Conservation (phyloP, 805 yeast species). For the Lipomyces mesembrius region DNA sequence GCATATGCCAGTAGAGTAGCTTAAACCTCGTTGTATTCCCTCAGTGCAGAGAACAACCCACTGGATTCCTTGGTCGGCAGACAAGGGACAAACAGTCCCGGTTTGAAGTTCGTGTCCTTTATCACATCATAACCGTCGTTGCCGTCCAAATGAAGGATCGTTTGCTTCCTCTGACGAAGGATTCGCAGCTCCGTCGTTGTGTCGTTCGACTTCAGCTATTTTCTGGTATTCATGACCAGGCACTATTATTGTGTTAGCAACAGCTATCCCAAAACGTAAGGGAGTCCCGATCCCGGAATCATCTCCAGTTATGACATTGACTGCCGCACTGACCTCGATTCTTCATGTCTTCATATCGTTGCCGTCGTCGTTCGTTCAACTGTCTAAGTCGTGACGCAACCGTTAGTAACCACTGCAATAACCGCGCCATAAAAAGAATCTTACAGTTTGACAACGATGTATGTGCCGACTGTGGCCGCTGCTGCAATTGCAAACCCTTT, state of each 20-base stretch:
- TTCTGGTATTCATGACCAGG: constrained; percentile 28
- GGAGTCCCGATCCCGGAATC: too few relatives aligned
- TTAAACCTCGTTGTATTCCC: neutral
- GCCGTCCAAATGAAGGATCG: constrained; percentile 32
- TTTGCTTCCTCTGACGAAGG: constrained; percentile 35
- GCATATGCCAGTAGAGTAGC: neutral
- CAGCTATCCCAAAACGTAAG: neutral
- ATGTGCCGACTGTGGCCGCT: constrained; percentile 20
- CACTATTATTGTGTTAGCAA: neutral
- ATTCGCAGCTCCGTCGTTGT: constrained; percentile 33
- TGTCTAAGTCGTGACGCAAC: constrained; percentile 4
- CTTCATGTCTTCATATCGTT: constrained; percentile 15
- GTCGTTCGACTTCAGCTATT: constrained; percentile 34
- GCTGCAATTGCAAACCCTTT: constrained; percentile 8
- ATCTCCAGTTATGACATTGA: too few relatives aligned
- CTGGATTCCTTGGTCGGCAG: neutral
- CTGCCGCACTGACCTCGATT: neutral
- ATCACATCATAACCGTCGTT: constrained; percentile 13
- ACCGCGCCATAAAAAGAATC: neutral
- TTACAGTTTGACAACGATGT: constrained; percentile 23
- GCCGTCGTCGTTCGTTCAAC: constrained; percentile 23
- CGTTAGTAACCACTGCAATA: neutral
- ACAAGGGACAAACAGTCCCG: too few relatives aligned
- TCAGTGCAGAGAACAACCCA: neutral
- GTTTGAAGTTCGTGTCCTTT: neutral